Evolutionary conservation across 2,329 filamentous ascomycete genomes (phyloP), one percentile per base, ranked within the genome.

Genomic region (Arthroderma sp.): DNA sequence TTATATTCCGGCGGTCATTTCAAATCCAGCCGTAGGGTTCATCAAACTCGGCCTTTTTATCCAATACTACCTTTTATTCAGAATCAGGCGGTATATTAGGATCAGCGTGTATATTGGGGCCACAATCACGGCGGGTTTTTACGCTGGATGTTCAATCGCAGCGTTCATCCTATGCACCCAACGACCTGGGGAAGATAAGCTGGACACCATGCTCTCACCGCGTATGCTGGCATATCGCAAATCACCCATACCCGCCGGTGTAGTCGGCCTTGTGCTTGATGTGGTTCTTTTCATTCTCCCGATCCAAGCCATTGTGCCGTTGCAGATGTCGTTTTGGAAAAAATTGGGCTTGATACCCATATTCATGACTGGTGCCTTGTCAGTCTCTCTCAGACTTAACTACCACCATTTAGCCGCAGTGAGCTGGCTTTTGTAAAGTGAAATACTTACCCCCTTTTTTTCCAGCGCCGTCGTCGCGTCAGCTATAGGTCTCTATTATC

Each of bases 351-450:
- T 42, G 40, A 33, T 34, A 22, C 40, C 36, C 6, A 32, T 42
- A 9, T 42, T 42, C 15, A 42, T 42, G 40, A 42, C 40, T 42
- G 40, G 40, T 42, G 40, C 30, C 40, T 32, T 34, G 40, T 42
- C 33, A 42, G 40, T 34, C 15, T 22, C 15, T 27, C 27, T 15
- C 36, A 9, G 15, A 7, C 33, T 30, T 40, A n/a, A n/a, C n/a
- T n/a, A 29, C n/a, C 8, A 6, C 8, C 15, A 33, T 6, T n/a
- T 11, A 10, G 8, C 40, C 31, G 36, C 31, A 29, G 8, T 29
- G 30, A 39, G 29, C 9, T 15, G 6, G 33, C 7, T 22, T 10
- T 27, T n/a, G 15, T 33, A 4, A 15, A 8, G 29, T 30, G 8
- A 42, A 29, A 22, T 34, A 30, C 36, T 5, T 33, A 15, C 3